Conservation (phyloP, 345 rosid genomes). For the Brassica cretica region DNA sequence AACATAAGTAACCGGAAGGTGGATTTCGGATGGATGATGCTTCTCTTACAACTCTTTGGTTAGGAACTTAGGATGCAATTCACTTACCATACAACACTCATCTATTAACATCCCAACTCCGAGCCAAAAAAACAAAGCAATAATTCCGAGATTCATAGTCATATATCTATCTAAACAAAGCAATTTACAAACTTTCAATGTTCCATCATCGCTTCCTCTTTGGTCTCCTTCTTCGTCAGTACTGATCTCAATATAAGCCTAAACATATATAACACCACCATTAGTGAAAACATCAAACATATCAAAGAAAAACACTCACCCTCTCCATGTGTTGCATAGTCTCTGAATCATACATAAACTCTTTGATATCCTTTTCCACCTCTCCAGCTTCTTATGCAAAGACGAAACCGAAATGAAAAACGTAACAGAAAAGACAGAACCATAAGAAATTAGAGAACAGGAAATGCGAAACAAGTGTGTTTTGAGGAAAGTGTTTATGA, state of each 20-base stretch:
- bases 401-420: too few species aligned
- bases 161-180: not conserved
- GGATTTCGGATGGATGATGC: not conserved
- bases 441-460: not conserved
- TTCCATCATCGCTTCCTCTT: not conserved
- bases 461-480: not conserved
- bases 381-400: not conserved
- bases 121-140: slow-evolving; percentile 1
- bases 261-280: not conserved
- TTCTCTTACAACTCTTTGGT: not conserved
- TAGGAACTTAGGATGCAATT: not conserved
- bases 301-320: not conserved
- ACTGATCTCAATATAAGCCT: not conserved
- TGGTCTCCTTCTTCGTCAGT: not conserved
- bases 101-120: not conserved
- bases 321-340: not conserved
- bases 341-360: not conserved
- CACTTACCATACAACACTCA: not conserved
- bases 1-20: not conserved
- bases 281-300: not conserved
- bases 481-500: not conserved
- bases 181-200: not conserved
- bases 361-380: not conserved
- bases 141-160: not conserved
- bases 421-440: not conserved